These are phyloP conservation scores for Botryotinia calthae DNA, from an alignment of 2,329 filamentous ascomycete species.

Conservation along the genomic window DNA sequence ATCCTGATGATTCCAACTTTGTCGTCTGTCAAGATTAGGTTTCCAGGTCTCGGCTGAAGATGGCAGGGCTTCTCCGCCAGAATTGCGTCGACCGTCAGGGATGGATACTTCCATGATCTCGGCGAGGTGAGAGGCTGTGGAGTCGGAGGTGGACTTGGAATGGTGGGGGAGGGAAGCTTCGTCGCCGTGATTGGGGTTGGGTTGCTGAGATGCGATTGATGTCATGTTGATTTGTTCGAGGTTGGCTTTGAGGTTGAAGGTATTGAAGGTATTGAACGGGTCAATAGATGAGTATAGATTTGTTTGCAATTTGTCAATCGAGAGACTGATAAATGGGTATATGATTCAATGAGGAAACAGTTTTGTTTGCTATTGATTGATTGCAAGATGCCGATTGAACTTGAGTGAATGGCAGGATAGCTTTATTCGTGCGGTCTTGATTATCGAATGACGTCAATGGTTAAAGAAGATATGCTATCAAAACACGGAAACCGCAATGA, in stretches of 20 bases:
- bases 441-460: not conserved
- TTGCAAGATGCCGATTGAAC: not conserved
- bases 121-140: not conserved
- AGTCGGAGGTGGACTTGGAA: not conserved
- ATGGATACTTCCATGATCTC: constrained; percentile 18
- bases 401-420: not conserved
- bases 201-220: not conserved
- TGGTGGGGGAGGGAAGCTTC: not conserved
- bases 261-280: not conserved
- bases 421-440: not conserved
- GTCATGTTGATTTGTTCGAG: not conserved
- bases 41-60: constrained; percentile 32
- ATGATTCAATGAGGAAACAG: not conserved
- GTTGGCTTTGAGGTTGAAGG: not conserved
- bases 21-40: constrained; percentile 27
- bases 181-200: not conserved
- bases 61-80: constrained; percentile 27
- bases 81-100: constrained; percentile 32
- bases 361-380: not conserved
- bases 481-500: not conserved
- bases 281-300: not conserved
- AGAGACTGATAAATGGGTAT: not conserved
- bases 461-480: not conserved
- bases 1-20: constrained; percentile 36
- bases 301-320: not conserved